phyloP scores from a whole-genome alignment of 106 monocot species.

The Narthecium ossifragum region DNA sequence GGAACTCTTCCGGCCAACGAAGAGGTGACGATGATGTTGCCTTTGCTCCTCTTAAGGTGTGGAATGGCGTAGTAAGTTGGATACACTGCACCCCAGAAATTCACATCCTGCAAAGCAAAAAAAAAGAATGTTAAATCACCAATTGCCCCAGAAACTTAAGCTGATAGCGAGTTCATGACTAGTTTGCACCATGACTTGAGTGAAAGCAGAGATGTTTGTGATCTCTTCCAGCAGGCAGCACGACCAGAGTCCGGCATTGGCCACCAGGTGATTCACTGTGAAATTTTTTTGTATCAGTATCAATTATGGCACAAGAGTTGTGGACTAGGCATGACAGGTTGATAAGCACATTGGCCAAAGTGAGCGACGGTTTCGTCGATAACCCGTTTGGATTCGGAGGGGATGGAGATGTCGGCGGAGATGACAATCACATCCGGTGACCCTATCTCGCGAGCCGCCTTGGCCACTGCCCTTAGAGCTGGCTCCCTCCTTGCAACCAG shows the following conservation, averaged over 20 bases:
- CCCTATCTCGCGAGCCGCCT: not conserved
- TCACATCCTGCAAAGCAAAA: slow-evolving; percentile 45
- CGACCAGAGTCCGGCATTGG: slow-evolving; percentile 50
- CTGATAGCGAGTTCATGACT: not conserved
- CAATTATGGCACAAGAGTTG: too few species aligned
- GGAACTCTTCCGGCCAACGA: slow-evolving; percentile 51
- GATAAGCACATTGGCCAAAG: slow-evolving; percentile 4
- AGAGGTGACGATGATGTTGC: slow-evolving; percentile 54
- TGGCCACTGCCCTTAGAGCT: not conserved
- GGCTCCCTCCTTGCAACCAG: slow-evolving; percentile 1
- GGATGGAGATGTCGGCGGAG: not conserved
- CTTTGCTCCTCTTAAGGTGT: slow-evolving; percentile 54
- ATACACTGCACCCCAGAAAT: slow-evolving; percentile 83
- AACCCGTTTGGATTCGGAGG: not conserved
- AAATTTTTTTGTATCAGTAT: too few species aligned
- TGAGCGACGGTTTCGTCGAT: not conserved
- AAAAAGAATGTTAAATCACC: not conserved
- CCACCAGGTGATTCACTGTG: slow-evolving; percentile 61
- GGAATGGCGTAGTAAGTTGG: slow-evolving; percentile 76
- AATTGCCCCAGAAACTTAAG: not conserved
- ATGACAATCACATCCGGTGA: slow-evolving; percentile 3
- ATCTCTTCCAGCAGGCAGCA: slow-evolving; percentile 63
- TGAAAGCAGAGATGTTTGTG: slow-evolving; percentile 46
- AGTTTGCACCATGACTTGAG: slow-evolving; percentile 6
- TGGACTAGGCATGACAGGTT: too few species aligned